Conservation (phyloP, 495 filamentous ascomycete genomes). For the Trichoderma virens region DNA sequence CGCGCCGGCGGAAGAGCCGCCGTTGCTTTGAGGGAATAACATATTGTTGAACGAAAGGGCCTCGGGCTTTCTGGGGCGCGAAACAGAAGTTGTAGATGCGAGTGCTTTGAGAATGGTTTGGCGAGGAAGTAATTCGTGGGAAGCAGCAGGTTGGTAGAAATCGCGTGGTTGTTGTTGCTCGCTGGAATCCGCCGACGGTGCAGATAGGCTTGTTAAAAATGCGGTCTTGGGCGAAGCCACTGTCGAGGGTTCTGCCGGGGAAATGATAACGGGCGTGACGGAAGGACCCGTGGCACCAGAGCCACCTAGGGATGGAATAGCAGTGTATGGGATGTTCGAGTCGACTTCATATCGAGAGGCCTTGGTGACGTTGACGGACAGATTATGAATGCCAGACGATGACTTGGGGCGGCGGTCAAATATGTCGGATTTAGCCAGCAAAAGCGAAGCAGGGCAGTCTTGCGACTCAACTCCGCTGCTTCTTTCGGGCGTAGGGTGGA, state of each 20-base stretch:
- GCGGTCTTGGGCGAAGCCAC: conserved; percentile 6
- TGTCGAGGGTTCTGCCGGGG: neutral
- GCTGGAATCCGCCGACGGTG: neutral
- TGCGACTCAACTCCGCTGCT: conserved; percentile 5
- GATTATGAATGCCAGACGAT: conserved; percentile 5
- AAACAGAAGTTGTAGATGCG: conserved; percentile 47
- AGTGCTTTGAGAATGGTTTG: conserved; percentile 88
- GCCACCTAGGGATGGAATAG: conserved; percentile 8
- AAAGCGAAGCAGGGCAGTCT: neutral
- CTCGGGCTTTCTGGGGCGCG: conserved; percentile 51
- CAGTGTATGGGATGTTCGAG: neutral
- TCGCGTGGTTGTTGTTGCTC: conserved; percentile 40
- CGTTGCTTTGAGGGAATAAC: conserved; percentile 31
- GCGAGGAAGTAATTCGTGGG: conserved; percentile 65
- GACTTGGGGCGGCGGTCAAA: conserved; percentile 5
- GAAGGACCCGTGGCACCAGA: neutral
- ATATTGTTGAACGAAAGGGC: conserved; percentile 48
- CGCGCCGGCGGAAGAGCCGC: conserved; percentile 26
- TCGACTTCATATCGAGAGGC: conserved; percentile 1
- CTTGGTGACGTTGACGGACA: conserved; percentile 7
- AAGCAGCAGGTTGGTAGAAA: conserved; percentile 23
- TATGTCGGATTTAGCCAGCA: conserved; percentile 6
- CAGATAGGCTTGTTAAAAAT: neutral
- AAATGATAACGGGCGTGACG: neutral
- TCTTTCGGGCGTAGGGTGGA: conserved; percentile 1